Percentiles rank a stretch among this genome's conserved stretches.
Conservation (phyloP, 805 yeast genomes). For the Zygoascus ofunaensis region DNA sequence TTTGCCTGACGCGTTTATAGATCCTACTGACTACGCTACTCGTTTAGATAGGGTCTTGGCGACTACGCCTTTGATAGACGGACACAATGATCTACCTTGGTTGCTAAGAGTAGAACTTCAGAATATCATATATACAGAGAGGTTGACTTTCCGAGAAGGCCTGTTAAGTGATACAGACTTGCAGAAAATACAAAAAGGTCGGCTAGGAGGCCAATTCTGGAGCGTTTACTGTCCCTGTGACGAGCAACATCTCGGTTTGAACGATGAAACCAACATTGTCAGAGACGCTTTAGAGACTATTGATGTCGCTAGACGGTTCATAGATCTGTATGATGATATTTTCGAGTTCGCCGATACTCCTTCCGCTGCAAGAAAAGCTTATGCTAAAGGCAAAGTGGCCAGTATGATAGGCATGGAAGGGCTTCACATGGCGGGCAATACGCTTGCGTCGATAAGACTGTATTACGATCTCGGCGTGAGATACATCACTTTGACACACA, state of each 20-base stretch:
- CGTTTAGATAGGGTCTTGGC: background rate
- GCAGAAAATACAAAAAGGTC: constrained; percentile 34
- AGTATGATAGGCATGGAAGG: constrained; percentile 48
- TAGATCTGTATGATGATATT: constrained; percentile 32
- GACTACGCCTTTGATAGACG: constrained; percentile 36
- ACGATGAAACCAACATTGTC: constrained; percentile 33
- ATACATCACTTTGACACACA: constrained; percentile 45
- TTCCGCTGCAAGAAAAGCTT: constrained; percentile 34
- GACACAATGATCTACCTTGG: constrained; percentile 47
- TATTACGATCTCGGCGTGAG: constrained; percentile 45
- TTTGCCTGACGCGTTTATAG: background rate
- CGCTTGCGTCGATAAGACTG: constrained; percentile 41
- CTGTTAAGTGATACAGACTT: constrained; percentile 40
- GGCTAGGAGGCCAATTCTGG: constrained; percentile 44
- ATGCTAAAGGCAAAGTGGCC: constrained; percentile 32
- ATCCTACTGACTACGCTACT: constrained; percentile 2
- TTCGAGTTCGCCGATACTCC: constrained; percentile 35
- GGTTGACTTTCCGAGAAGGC: constrained; percentile 35
- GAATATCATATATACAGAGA: constrained; percentile 31
- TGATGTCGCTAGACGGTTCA: constrained; percentile 40
- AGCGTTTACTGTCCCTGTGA: constrained; percentile 40
- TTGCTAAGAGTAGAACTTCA: constrained; percentile 39
- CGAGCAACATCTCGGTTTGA: constrained; percentile 31
- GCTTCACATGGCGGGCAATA: constrained; percentile 42
- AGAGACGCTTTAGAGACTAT: constrained; percentile 48